phyloP scores from a whole-genome alignment of 2,329 filamentous ascomycete species.

The Gnomoniopsis smithogilvyi region DNA sequence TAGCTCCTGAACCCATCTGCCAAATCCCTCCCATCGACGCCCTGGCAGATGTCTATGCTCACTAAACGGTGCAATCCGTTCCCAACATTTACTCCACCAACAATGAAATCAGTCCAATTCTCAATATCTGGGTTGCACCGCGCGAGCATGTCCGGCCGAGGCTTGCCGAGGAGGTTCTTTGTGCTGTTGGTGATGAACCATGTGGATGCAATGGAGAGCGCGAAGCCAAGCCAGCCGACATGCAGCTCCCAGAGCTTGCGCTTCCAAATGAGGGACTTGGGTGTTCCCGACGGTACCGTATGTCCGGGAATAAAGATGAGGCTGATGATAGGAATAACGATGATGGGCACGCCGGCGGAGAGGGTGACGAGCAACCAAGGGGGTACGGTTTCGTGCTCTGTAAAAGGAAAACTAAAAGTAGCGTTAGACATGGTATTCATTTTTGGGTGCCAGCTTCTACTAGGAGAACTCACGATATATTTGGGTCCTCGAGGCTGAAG shows the following conservation, averaged over 20 bases:
- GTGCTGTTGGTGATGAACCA: conserved; percentile 83
- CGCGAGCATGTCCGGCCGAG: conserved; percentile 77
- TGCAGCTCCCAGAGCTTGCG: conserved; percentile 91
- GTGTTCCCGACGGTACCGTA: conserved; percentile 60
- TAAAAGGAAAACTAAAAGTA: conserved; percentile 62
- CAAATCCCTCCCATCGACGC: conserved; percentile 42
- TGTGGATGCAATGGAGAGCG: conserved; percentile 64
- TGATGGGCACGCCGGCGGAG: conserved; percentile 60
- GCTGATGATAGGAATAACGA: conserved; percentile 65
- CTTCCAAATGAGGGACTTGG: conserved; percentile 66
- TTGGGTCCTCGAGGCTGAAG: conserved; percentile 70
- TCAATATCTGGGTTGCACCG: conserved; percentile 74
- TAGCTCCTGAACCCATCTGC: conserved; percentile 85
- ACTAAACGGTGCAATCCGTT: conserved; percentile 64
- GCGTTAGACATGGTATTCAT: too few species aligned
- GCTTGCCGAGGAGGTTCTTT: conserved; percentile 72
- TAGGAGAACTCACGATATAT: conserved; percentile 60
- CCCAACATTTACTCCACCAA: conserved; percentile 58
- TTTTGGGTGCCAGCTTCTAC: neutral
- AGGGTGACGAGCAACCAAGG: conserved; percentile 63
- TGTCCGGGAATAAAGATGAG: conserved; percentile 70
- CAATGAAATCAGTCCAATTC: conserved; percentile 55
- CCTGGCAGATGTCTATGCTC: conserved; percentile 70
- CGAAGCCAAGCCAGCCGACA: conserved; percentile 78
- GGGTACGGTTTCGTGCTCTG: conserved; percentile 68